Evolutionary conservation across 2,329 filamentous ascomycete species (phyloP), one percentile per base, ranked within the genome.

Genomic region (Fusarium lyarnte): DNA sequence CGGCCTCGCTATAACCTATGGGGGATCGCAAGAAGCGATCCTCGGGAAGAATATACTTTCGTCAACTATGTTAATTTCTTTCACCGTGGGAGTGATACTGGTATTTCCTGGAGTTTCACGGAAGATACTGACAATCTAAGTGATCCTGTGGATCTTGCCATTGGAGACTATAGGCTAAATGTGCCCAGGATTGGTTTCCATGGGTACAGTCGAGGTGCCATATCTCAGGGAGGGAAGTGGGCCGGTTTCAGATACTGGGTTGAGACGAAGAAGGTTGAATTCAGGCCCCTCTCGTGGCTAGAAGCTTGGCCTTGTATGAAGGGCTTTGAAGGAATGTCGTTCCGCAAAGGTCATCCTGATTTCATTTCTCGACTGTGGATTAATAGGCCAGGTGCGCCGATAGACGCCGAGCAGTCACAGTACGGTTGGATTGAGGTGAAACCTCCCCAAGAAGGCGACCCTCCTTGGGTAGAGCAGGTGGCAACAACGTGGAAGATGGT

Each of bases 271-370:
- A 51, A 35, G 31, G 8, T 51, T 2, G 31, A 51, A 2, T 35
- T 51, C 1, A 35, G 31, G 6, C 17, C 47, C 1, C 9, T 51
- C 25, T 2, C 47, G n/a, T 51, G 31, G 31, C 8, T n/a, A 51
- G 47, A 51, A n/a, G 47, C 35, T 7, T 3, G 23, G 6, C 21
- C 31, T 23, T 33, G 5, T 17, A 10, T 9, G 3, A 14, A 33
- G 29, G 21, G 33, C n/a, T 27, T 13, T 17, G 10, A 45, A 14
- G 12, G 8, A 27, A 9, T 21, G n/a, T 5, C 21, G 38, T n/a
- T 8, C 23, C 5, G 0, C 7, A 4, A 3, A 6, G 2, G 4
- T 2, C 8, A 49, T 17, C 21, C 7, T 9, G 47, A 35, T 2
- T 8, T 51, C 11, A 2, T 35, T 21, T 31, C 31, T 10, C 31